These are phyloP conservation scores for Styphnolobium japonicum DNA, from an alignment of 306 rosid species.

Conservation along the genomic window DNA sequence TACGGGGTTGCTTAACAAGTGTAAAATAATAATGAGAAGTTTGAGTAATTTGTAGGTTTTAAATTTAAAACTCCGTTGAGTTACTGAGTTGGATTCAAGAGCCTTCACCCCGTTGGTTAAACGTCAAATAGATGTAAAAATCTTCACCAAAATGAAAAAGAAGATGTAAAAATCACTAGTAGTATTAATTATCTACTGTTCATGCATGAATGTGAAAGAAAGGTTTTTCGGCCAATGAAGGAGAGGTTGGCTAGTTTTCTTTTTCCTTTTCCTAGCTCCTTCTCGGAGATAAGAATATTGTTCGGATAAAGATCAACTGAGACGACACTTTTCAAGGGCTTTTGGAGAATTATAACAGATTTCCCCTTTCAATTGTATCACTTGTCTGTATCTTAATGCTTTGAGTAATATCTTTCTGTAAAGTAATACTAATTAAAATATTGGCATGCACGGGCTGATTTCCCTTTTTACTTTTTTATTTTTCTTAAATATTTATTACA, in stretches of 20 bases:
- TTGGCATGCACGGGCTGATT: conserved; percentile 23
- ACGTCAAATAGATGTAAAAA: conserved; percentile 3
- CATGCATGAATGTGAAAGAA: background rate
- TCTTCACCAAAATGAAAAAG: no score
- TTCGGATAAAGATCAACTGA: background rate
- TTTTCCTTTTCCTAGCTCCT: background rate
- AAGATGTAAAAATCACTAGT: background rate
- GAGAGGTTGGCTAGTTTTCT: background rate
- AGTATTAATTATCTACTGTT: background rate
- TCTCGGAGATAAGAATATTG: background rate
- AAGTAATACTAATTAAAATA: conserved; percentile 17
- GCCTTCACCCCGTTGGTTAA: conserved; percentile 13
- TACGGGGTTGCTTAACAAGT: conserved; percentile 2
- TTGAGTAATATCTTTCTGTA: conserved; percentile 5
- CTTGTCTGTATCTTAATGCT: conserved; percentile 11
- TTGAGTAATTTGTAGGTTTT: conserved; percentile 25
- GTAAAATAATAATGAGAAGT: conserved; percentile 25
- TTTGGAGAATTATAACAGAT: background rate
- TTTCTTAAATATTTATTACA: background rate
- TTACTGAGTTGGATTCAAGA: background rate
- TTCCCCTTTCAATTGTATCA: background rate
- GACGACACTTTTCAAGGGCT: background rate
- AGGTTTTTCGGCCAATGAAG: background rate
- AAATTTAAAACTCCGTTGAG: background rate
- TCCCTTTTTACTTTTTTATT: conserved; percentile 16